Evolutionary conservation across 129 eudicot genomes (phyloP).

Genomic region (Escallonia herrerae): DNA sequence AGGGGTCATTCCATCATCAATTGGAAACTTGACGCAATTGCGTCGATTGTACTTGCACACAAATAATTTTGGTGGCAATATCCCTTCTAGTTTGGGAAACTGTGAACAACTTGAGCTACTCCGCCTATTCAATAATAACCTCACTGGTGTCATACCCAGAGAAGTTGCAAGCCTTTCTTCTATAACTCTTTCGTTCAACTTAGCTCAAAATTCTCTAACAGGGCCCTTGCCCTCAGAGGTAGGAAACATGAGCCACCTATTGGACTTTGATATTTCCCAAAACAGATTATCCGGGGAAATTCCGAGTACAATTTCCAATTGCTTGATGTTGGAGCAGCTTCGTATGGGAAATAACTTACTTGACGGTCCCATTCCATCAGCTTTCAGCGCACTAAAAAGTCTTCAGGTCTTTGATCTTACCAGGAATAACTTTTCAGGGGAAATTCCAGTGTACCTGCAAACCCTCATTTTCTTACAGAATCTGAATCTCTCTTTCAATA

Average conservation of each 20-base stretch:
- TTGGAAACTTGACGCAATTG: slow-evolving; percentile 13
- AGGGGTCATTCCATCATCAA: slow-evolving; percentile 26
- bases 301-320: neutral
- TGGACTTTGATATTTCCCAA: neutral
- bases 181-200: neutral
- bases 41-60: neutral
- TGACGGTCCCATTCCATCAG: neutral
- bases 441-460: slow-evolving; percentile 1
- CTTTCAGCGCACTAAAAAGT: neutral
- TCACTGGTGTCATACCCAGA: slow-evolving; percentile 19
- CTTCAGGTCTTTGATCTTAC: neutral
- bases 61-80: neutral
- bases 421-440: neutral
- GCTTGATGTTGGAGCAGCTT: neutral
- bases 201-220: neutral
- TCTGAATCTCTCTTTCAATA: neutral
- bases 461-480: neutral
- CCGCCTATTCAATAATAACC: neutral
- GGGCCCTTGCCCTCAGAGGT: neutral
- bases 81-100: slow-evolving; percentile 1
- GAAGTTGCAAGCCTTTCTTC: neutral
- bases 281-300: neutral
- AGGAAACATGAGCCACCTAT: neutral
- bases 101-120: neutral
- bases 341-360: neutral